Evolutionary conservation across 2,329 filamentous ascomycete genomes (phyloP).

Genomic region (Aureobasidium musti): DNA sequence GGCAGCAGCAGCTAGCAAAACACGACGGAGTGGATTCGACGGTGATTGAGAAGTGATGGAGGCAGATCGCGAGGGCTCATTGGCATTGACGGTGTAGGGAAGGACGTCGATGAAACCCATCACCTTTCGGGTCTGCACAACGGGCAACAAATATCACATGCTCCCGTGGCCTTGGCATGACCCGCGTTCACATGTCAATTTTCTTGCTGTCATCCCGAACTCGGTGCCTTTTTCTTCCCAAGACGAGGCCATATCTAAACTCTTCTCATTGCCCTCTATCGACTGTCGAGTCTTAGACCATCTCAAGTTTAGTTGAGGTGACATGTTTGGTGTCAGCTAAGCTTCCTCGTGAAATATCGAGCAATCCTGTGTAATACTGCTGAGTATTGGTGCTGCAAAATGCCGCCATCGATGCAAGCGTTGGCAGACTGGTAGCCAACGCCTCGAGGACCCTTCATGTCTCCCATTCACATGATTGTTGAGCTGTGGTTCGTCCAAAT

Average conservation of each 20-base stretch:
- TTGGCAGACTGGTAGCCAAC: background rate
- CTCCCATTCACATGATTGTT: constrained; percentile 7
- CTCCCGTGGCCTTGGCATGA: constrained; percentile 15
- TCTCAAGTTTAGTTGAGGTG: too few relatives aligned
- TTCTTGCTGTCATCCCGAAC: too few relatives aligned
- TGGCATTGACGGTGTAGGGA: constrained; percentile 1
- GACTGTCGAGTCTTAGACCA: background rate
- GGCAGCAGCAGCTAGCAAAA: constrained; percentile 10
- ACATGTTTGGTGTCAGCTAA: background rate
- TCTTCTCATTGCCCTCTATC: background rate
- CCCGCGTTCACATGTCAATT: constrained; percentile 21
- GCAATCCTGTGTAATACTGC: background rate
- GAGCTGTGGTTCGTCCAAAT: background rate
- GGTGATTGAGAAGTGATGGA: constrained; percentile 1
- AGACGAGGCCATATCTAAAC: background rate
- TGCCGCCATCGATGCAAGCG: constrained; percentile 19
- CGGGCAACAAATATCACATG: constrained; percentile 25
- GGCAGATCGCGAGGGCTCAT: background rate
- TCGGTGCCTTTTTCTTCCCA: background rate
- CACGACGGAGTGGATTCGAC: background rate
- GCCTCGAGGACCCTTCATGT: constrained; percentile 7
- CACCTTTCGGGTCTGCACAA: constrained; percentile 22
- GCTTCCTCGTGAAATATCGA: background rate
- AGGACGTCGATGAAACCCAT: constrained; percentile 19
- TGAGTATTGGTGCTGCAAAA: constrained; percentile 3